Evolutionary conservation across 257 asterid genomes (phyloP).

Genomic region (Cordia subcordata): DNA sequence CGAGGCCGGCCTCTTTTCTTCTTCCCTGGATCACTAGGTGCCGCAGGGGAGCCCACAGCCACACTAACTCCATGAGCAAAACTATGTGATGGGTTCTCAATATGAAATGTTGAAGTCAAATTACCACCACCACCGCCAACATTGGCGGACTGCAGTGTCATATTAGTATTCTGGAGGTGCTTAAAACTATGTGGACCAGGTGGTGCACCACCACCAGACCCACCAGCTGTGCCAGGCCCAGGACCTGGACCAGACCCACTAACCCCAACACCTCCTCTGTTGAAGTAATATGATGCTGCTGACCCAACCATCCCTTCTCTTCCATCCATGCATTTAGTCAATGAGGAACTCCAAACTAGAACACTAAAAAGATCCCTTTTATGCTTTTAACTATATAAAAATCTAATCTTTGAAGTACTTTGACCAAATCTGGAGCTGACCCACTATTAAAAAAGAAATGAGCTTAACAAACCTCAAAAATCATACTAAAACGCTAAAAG

Average conservation of each 20-base stretch:
- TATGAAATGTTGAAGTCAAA: slow-evolving; percentile 45
- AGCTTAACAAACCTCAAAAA: background rate
- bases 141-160: slow-evolving; percentile 40
- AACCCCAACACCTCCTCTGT: slow-evolving; percentile 22
- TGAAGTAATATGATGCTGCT: slow-evolving; percentile 24
- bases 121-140: slow-evolving; percentile 37
- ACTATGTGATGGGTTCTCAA: slow-evolving; percentile 54
- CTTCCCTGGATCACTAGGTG: slow-evolving; percentile 57
- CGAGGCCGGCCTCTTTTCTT: slow-evolving; percentile 97
- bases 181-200: slow-evolving; percentile 45
- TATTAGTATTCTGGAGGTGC: slow-evolving; percentile 43
- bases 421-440: background rate
- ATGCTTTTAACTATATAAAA: background rate
- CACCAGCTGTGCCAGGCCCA: slow-evolving; percentile 13
- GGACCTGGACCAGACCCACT: slow-evolving; percentile 20
- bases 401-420: background rate
- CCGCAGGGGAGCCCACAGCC: slow-evolving; percentile 29
- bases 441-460: background rate
- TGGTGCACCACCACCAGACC: slow-evolving; percentile 21
- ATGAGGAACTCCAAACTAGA: background rate
- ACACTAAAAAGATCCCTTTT: background rate
- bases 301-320: slow-evolving; percentile 39
- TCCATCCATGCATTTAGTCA: slow-evolving; percentile 45
- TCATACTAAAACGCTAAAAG: too few species aligned
- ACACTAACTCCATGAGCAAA: slow-evolving; percentile 44